phyloP scores from a whole-genome alignment of 768 basidiomycete species.

The Leccinum barrowsii region DNA sequence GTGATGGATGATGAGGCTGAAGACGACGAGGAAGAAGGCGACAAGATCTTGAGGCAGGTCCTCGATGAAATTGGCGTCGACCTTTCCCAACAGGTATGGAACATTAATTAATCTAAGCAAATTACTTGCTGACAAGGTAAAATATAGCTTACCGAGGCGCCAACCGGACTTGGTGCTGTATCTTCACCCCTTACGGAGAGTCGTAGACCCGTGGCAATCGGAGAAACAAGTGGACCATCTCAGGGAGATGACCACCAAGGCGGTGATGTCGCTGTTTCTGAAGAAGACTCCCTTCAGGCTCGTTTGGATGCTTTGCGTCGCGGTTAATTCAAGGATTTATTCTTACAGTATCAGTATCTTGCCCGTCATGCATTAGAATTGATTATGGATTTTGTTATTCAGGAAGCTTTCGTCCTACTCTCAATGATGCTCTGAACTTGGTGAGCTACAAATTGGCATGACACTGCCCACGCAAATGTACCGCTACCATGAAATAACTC shows the following conservation, averaged over 20 bases:
- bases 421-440: neutral
- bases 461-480: neutral
- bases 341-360: conserved; percentile 3
- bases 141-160: conserved; percentile 76
- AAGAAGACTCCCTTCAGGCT: conserved; percentile 93
- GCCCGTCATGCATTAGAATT: conserved; percentile 5
- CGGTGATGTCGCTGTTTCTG: conserved; percentile 48
- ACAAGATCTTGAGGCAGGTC: conserved; percentile 93
- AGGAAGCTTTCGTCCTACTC: conserved; percentile 1
- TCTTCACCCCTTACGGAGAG: conserved; percentile 59
- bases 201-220: conserved; percentile 82
- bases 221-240: conserved; percentile 45
- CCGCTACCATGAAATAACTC: too few relatives aligned
- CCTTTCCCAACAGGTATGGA: conserved; percentile 75
- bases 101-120: neutral
- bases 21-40: conserved; percentile 94
- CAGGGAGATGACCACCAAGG: conserved; percentile 38
- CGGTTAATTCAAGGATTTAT: conserved; percentile 38
- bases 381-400: conserved; percentile 4
- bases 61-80: conserved; percentile 95
- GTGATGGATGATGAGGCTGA: conserved; percentile 91
- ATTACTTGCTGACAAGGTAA: conserved; percentile 9
- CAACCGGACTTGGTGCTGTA: conserved; percentile 62
- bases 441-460: neutral
- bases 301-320: conserved; percentile 85